Evolutionary conservation across 768 basidiomycete genomes (phyloP).

Genomic region (Auricularia heimuer): DNA sequence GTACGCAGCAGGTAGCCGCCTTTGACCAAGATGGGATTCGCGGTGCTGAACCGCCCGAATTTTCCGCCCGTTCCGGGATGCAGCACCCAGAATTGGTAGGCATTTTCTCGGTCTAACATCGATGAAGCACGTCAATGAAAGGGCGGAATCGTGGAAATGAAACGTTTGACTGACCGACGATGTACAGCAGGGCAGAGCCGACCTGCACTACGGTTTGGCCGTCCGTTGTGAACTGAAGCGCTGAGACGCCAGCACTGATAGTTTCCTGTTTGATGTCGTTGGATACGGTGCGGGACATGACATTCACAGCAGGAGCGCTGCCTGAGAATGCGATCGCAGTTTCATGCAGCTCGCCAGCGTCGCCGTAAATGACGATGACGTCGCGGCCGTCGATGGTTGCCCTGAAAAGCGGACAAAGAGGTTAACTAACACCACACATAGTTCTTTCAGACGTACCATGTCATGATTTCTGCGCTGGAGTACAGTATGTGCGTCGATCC

Average conservation of each 20-base stretch:
- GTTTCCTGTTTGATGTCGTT: neutral
- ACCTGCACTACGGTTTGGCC: neutral
- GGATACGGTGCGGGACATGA: neutral
- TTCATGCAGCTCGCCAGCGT: neutral
- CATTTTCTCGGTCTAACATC: neutral
- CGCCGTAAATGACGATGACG: conserved; percentile 14
- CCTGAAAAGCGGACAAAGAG: neutral
- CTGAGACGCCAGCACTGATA: neutral
- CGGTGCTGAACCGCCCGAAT: conserved; percentile 7
- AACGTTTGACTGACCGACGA: neutral
- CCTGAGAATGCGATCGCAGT: neutral
- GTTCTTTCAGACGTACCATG: neutral
- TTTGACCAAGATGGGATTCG: conserved; percentile 15
- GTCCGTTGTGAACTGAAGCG: neutral
- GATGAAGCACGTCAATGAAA: neutral
- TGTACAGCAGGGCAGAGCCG: neutral
- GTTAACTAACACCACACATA: no score
- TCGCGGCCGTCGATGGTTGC: conserved; percentile 14
- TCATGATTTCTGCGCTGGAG: conserved; percentile 12
- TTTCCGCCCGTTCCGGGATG: neutral
- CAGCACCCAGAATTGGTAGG: neutral
- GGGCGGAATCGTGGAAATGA: neutral
- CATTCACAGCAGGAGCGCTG: neutral
- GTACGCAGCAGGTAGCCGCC: conserved; percentile 25
- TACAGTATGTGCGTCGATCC: conserved; percentile 16